phyloP scores from a whole-genome alignment of 208 protist genomes.

The Acanthamoeba divionensis region DNA sequence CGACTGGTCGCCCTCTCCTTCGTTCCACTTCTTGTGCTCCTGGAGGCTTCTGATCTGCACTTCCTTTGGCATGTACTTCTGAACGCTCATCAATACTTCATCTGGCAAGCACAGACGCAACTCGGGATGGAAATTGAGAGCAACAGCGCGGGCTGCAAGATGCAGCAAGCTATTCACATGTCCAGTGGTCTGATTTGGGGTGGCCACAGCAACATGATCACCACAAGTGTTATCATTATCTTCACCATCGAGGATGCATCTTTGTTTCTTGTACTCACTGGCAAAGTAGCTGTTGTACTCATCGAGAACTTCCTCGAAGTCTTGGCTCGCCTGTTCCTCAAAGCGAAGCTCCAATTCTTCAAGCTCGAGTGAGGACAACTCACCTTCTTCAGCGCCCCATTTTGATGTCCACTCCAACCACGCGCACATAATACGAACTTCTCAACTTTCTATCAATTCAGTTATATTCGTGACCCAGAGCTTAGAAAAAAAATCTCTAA shows the following conservation, averaged over 20 bases:
- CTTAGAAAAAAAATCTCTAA: no score
- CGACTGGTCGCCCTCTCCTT: no score
- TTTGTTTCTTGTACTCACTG: constrained; percentile 1
- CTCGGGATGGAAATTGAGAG: not conserved
- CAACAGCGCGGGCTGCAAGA: not conserved
- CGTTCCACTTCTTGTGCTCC: not conserved
- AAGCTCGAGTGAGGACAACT: not conserved
- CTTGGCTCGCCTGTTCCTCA: not conserved
- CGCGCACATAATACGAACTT: no score
- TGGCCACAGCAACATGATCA: not conserved
- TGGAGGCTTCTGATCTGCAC: not conserved
- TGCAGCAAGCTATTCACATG: not conserved
- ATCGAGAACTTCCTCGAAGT: constrained; percentile 35
- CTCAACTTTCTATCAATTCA: no score
- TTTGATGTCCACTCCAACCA: no score
- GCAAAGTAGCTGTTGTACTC: constrained; percentile 33
- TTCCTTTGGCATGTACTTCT: constrained; percentile 21
- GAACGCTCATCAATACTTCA: not conserved
- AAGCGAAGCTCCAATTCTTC: constrained; percentile 1
- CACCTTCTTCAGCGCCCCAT: no score
- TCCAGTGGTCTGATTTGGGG: no score
- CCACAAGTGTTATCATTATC: not conserved
- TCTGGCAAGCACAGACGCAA: constrained; percentile 9
- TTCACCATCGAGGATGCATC: not conserved
- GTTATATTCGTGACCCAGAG: no score